Conservation (phyloP, 176 grass and related monocot genomes). For the Aegilops sharonensis region DNA sequence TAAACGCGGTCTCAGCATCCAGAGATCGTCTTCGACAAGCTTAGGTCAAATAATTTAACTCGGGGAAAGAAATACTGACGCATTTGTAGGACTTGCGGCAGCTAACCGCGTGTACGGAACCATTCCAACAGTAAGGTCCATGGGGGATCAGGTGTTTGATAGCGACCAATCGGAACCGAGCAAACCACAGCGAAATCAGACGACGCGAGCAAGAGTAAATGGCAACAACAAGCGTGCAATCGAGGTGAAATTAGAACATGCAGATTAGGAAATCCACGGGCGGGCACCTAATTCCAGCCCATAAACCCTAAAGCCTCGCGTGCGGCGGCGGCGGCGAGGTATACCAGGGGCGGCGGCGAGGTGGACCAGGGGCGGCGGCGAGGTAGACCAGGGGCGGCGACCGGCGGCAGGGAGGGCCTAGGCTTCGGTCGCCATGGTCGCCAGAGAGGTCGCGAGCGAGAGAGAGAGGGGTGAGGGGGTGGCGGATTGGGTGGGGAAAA, state of each 20-base stretch:
- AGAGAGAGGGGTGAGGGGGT: too few relatives aligned
- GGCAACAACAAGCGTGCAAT: background rate
- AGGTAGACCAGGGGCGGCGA: too few relatives aligned
- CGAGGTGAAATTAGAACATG: background rate
- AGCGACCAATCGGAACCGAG: background rate
- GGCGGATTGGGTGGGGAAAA: too few relatives aligned
- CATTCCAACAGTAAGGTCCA: background rate
- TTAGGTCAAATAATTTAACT: background rate
- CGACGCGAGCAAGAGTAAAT: background rate
- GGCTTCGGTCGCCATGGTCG: too few relatives aligned
- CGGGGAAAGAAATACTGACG: background rate
- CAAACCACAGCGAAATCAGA: background rate
- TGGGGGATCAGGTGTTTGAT: background rate
- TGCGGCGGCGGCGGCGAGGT: too few relatives aligned
- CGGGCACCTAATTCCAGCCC: background rate
- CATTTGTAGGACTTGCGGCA: background rate
- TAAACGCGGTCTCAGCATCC: background rate
- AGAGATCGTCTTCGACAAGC: slow-evolving; percentile 12
- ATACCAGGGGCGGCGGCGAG: too few relatives aligned
- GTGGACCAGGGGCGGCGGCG: too few relatives aligned
- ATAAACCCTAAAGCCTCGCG: background rate
- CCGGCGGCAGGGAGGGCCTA: too few relatives aligned
- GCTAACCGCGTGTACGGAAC: background rate
- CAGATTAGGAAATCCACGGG: background rate
- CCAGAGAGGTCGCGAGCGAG: too few relatives aligned